These are phyloP conservation scores for Colletotrichum navitas DNA, from an alignment of 2,329 filamentous ascomycete species.

Conservation along the genomic window DNA sequence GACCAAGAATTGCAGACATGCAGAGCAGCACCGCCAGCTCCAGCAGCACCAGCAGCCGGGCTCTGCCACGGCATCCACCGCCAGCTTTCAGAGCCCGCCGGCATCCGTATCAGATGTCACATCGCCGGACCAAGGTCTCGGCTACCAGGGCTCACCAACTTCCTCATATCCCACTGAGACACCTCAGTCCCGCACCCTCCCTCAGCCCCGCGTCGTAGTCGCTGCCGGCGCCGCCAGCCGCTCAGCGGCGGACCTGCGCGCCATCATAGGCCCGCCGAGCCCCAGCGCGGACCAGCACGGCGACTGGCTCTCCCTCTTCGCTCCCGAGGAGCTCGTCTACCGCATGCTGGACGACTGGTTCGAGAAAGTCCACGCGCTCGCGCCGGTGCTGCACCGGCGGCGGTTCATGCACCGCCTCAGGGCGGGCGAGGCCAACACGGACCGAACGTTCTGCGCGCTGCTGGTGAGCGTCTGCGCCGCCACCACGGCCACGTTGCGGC, in stretches of 20 bases:
- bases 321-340: slow-evolving; percentile 32
- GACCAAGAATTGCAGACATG: slow-evolving; percentile 23
- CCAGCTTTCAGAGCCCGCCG: slow-evolving; percentile 7
- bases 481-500: slow-evolving; percentile 50
- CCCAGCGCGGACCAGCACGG: slow-evolving; percentile 12
- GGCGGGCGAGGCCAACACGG: slow-evolving; percentile 45
- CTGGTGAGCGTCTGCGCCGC: slow-evolving; percentile 53
- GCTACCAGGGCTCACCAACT: slow-evolving; percentile 26
- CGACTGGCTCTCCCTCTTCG: slow-evolving; percentile 35
- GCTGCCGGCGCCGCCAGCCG: not conserved
- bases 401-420: slow-evolving; percentile 48
- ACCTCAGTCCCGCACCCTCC: not conserved
- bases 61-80: not conserved
- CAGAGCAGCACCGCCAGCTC: slow-evolving; percentile 6
- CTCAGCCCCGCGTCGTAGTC: not conserved
- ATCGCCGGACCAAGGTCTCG: slow-evolving; percentile 22
- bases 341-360: slow-evolving; percentile 52
- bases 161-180: slow-evolving; percentile 12
- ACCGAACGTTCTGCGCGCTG: slow-evolving; percentile 50
- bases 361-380: slow-evolving; percentile 52
- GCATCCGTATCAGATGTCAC: slow-evolving; percentile 26
- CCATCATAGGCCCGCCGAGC: slow-evolving; percentile 34
- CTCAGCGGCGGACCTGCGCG: slow-evolving; percentile 28
- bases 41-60: not conserved
- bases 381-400: slow-evolving; percentile 50